A percentile compares a stretch with the other conserved stretches of the same genome.
These are phyloP conservation scores for Hyaloscypha finlandica DNA, from an alignment of 495 filamentous ascomycete species.

Conservation along the genomic window DNA sequence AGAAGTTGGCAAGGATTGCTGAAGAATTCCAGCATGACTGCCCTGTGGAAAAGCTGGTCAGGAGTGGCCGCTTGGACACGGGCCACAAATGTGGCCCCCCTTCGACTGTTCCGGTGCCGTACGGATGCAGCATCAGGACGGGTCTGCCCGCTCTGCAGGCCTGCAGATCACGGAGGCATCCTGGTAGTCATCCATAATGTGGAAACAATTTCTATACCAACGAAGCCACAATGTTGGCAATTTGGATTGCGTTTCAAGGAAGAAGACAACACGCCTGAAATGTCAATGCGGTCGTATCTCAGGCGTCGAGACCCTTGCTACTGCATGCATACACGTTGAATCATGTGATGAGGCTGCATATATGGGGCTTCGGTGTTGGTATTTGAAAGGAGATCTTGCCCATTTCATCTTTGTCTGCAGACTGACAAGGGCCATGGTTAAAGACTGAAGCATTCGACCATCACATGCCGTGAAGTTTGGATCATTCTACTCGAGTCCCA, in stretches of 20 bases:
- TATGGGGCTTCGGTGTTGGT: slow-evolving; percentile 11
- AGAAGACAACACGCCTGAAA: neutral
- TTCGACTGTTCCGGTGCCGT: slow-evolving; percentile 5
- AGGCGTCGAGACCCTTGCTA: slow-evolving; percentile 13
- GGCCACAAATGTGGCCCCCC: slow-evolving; percentile 1
- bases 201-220: neutral
- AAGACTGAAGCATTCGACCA: neutral
- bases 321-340: slow-evolving; percentile 17
- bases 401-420: neutral
- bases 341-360: slow-evolving; percentile 31
- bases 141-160: slow-evolving; percentile 5
- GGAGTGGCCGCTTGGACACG: neutral
- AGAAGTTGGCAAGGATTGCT: neutral
- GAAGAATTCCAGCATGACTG: neutral
- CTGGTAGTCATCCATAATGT: neutral
- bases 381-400: slow-evolving; percentile 8
- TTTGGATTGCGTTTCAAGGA: slow-evolving; percentile 1
- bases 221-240: neutral
- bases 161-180: neutral
- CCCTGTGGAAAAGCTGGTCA: neutral
- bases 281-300: neutral
- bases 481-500: neutral
- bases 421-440: neutral
- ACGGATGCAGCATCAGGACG: slow-evolving; percentile 2
- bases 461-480: neutral